Base-by-base conservation (phyloP, 78 protist genomes). In the Cavenderia fasciculata region DNA sequence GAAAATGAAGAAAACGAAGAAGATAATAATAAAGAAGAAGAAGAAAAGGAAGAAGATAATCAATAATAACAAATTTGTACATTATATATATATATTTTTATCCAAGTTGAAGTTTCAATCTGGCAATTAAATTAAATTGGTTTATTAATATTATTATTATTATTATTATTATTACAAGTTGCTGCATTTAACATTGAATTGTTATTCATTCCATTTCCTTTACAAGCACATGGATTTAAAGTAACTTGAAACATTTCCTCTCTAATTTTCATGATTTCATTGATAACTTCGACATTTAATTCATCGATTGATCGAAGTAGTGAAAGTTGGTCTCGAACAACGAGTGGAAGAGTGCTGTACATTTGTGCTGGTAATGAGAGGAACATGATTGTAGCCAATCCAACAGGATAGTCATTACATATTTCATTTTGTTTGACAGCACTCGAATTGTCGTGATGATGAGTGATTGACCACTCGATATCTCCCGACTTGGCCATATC, bases 231-330 rank as follows among this genome's bases (percentile, higher is more conserved):
- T 25, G 63, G 54, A 14, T 33, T 52, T 41, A 57, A 61, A 5
- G 23, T 46, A 23, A 79, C 88, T 11, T 46, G 38, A 66, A 79
- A 79, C 88, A 79, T 79, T 52, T 79, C 88, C 19, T 79, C 70
- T 29, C 88, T 27, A 36, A 79, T 59, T 7, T 46, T 79, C 61
- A 79, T 44, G 14, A 79, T 46, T 66, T 79, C 76, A 11, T 54
- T 14, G 10, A 79, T 65, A 14, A 79, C 65, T 12, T 79, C 43
- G 18, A 31, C 23, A 23, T 66, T 79, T 46, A 79, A 41, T 18
- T 76, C 51, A 54, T 79, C 88, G 4, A 79, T 29, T 40, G 62
- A 65, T 62, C 88, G 33, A 19, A 79, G 18, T 12, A 12, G 29
- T 4, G 76, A 29, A 25, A 79, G 21, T 46, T 79, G 21, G 11